Evolutionary conservation across 805 yeast genomes (phyloP).

Genomic region (Pichia kluyveri): DNA sequence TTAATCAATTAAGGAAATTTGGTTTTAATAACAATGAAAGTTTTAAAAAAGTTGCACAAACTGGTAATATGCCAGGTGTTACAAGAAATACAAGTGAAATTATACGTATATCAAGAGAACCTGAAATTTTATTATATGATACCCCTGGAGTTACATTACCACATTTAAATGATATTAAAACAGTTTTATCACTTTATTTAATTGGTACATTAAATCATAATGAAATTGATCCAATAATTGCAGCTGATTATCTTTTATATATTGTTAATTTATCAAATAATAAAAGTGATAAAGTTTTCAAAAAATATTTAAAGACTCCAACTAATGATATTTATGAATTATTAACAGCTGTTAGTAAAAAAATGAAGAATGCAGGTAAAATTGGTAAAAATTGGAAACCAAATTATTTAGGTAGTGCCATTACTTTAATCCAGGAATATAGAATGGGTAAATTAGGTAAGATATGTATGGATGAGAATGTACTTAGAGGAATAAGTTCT

Average conservation of each 20-base stretch:
- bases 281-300: conserved; percentile 32
- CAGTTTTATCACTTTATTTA: conserved; percentile 67
- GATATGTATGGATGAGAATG: conserved; percentile 22
- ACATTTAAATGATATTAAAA: conserved; percentile 48
- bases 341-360: conserved; percentile 38
- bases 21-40: conserved; percentile 19
- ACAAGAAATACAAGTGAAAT: conserved; percentile 72
- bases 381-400: conserved; percentile 23
- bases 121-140: conserved; percentile 67
- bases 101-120: conserved; percentile 51
- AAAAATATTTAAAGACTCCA: conserved; percentile 45
- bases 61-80: conserved; percentile 88
- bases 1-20: conserved; percentile 56
- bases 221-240: conserved; percentile 67
- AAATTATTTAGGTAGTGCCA: conserved; percentile 54
- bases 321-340: conserved; percentile 64
- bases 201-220: conserved; percentile 63
- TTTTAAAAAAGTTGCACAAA: conserved; percentile 60
- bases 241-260: conserved; percentile 77
- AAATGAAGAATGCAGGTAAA: conserved; percentile 21
- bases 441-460: conserved; percentile 42
- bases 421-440: conserved; percentile 54
- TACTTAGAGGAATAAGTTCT: neutral
- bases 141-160: conserved; percentile 94
- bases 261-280: conserved; percentile 58